Percentiles rank a stretch among this genome's conserved stretches.
These are phyloP conservation scores for Suillus decipiens DNA, from an alignment of 768 basidiomycete species.

Conservation along the genomic window DNA sequence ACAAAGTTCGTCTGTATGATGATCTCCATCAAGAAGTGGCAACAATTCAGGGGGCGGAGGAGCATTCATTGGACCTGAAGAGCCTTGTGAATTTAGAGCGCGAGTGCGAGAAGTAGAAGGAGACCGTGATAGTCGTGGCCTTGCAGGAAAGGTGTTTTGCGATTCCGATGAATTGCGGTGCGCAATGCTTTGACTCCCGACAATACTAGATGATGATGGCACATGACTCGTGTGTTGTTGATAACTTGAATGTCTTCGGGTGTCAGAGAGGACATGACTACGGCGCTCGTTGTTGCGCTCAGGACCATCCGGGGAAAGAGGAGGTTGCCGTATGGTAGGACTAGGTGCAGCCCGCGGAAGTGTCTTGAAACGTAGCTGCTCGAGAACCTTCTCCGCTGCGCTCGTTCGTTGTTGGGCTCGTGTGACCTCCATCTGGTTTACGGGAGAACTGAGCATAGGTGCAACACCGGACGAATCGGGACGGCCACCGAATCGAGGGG, in stretches of 20 bases:
- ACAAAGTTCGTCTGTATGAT: constrained; percentile 90
- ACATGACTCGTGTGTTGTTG: constrained; percentile 16
- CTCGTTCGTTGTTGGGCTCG: constrained; percentile 51
- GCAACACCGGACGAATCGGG: constrained; percentile 25
- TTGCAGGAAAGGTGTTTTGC: constrained; percentile 1
- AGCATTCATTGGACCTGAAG: constrained; percentile 22
- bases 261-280: constrained; percentile 31
- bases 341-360: constrained; percentile 44
- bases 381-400: constrained; percentile 68
- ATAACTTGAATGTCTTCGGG: constrained; percentile 26
- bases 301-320: constrained; percentile 21
- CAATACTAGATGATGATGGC: constrained; percentile 17
- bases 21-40: constrained; percentile 79
- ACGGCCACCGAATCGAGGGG: constrained; percentile 24
- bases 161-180: background rate
- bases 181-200: constrained; percentile 14
- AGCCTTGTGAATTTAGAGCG: constrained; percentile 26
- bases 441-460: constrained; percentile 26
- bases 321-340: constrained; percentile 18
- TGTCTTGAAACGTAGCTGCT: constrained; percentile 60
- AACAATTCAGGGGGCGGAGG: constrained; percentile 55
- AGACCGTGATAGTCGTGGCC: constrained; percentile 52
- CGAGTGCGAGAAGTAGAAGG: constrained; percentile 52
- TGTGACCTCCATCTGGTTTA: constrained; percentile 36
- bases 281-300: constrained; percentile 20